Evolutionary conservation across 2,329 filamentous ascomycete genomes (phyloP).

Genomic region (Huntiella savannae): DNA sequence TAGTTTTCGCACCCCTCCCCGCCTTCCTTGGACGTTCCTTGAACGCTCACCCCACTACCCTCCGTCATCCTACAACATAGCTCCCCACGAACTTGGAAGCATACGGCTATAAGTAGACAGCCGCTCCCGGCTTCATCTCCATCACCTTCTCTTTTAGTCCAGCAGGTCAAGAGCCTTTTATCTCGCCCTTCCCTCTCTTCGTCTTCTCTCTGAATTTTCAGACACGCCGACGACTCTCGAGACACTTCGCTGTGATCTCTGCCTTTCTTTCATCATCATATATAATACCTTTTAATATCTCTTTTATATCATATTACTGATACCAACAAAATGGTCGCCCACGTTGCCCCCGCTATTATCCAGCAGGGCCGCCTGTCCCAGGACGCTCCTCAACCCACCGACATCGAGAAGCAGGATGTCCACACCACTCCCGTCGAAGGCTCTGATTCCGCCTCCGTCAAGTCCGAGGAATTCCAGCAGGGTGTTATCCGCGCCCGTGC

Average conservation of each 20-base stretch:
- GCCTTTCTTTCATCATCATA: not conserved
- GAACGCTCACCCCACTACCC: too few species aligned
- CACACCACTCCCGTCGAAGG: conserved; percentile 4
- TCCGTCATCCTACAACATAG: too few species aligned
- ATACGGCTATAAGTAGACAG: not conserved
- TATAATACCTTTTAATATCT: too few species aligned
- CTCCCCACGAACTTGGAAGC: too few species aligned
- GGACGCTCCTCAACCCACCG: conserved; percentile 1
- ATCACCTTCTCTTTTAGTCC: not conserved
- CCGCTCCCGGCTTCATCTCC: not conserved
- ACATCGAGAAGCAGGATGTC: conserved; percentile 9
- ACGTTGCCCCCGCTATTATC: too few species aligned
- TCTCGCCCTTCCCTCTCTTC: conserved; percentile 1
- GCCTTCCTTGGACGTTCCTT: too few species aligned
- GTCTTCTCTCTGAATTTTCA: not conserved
- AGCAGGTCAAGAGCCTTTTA: conserved; percentile 1
- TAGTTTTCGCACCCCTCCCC: too few species aligned
- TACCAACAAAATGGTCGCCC: too few species aligned
- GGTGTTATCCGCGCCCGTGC: conserved; percentile 23
- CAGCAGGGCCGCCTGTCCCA: too few species aligned
- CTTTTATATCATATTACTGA: too few species aligned
- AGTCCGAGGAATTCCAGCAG: conserved; percentile 17
- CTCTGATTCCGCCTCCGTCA: conserved; percentile 14
- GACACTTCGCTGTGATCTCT: not conserved
- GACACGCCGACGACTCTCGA: not conserved